phyloP scores from a whole-genome alignment of 2,329 filamentous ascomycete genomes.

The Didymella segeticola region DNA sequence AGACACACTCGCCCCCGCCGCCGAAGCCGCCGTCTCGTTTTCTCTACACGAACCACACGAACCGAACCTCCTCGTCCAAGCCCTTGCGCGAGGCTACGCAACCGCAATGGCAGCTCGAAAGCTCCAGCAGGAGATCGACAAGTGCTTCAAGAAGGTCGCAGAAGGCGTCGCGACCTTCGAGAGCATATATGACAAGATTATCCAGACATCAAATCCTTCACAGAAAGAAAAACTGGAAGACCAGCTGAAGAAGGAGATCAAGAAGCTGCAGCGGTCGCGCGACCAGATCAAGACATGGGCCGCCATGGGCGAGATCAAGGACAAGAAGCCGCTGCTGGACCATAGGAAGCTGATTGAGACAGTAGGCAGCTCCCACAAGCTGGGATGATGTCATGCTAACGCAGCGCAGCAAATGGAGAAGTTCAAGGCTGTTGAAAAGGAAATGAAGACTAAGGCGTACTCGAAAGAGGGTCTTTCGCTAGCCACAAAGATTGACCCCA shows the following conservation, averaged over 20 bases:
- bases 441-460: slow-evolving; percentile 99
- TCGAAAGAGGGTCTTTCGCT: slow-evolving; percentile 96
- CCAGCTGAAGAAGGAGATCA: slow-evolving; percentile 98
- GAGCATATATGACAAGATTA: slow-evolving; percentile 96
- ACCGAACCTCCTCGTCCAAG: slow-evolving; percentile 20
- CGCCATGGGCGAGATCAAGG: slow-evolving; percentile 98
- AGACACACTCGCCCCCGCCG: slow-evolving; percentile 29
- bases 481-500: slow-evolving; percentile 93
- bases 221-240: slow-evolving; percentile 99
- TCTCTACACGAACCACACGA: slow-evolving; percentile 7
- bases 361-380: slow-evolving; percentile 60
- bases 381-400: slow-evolving; percentile 38
- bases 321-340: slow-evolving; percentile 94
- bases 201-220: slow-evolving; percentile 86
- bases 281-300: slow-evolving; percentile 99
- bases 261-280: slow-evolving; percentile 95
- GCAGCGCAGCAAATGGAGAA: slow-evolving; percentile 90
- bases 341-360: slow-evolving; percentile 97
- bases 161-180: slow-evolving; percentile 95
- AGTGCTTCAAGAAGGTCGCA: slow-evolving; percentile 98
- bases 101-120: slow-evolving; percentile 89
- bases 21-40: slow-evolving; percentile 12
- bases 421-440: slow-evolving; percentile 99
- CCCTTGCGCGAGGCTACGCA: slow-evolving; percentile 44
- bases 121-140: slow-evolving; percentile 96